Percentiles rank a stretch among this genome's conserved stretches.
Conservation (phyloP, 2,329 filamentous ascomycete species). For the Onygenales sp. region DNA sequence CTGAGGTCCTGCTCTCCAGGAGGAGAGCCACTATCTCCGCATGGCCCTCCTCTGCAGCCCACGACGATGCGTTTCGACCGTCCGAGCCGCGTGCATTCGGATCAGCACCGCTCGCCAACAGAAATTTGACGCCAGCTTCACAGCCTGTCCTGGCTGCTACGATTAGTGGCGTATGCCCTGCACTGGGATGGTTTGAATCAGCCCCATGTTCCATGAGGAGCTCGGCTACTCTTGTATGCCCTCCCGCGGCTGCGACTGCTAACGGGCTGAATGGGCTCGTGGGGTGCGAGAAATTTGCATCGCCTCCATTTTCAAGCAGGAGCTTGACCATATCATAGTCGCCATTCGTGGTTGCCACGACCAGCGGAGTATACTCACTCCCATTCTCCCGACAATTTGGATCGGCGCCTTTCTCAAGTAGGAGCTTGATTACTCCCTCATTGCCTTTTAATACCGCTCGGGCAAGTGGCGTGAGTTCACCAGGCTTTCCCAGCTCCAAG, state of each 20-base stretch:
- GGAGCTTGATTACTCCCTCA: conserved; percentile 14
- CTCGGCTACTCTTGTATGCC: background rate
- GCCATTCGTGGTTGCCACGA: conserved; percentile 12
- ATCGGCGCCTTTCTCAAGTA: conserved; percentile 13
- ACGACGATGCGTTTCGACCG: no score
- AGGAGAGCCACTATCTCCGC: no score
- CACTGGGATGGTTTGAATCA: background rate
- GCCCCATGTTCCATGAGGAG: background rate
- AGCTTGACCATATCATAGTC: conserved; percentile 15
- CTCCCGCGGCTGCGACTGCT: background rate
- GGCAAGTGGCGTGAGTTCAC: conserved; percentile 9
- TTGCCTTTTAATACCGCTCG: conserved; percentile 15
- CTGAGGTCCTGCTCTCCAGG: no score
- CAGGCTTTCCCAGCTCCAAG: background rate
- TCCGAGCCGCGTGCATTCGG: no score
- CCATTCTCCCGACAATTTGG: background rate
- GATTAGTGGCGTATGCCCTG: background rate
- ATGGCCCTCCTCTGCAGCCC: no score
- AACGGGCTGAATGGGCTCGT: background rate
- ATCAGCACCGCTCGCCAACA: background rate
- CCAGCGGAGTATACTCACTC: background rate
- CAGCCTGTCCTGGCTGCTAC: background rate
- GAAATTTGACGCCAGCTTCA: background rate
- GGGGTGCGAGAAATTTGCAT: conserved; percentile 12
- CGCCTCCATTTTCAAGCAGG: conserved; percentile 16